Base-by-base conservation (phyloP, 257 asterid genomes). In the Nyctanthes arbortristis region DNA sequence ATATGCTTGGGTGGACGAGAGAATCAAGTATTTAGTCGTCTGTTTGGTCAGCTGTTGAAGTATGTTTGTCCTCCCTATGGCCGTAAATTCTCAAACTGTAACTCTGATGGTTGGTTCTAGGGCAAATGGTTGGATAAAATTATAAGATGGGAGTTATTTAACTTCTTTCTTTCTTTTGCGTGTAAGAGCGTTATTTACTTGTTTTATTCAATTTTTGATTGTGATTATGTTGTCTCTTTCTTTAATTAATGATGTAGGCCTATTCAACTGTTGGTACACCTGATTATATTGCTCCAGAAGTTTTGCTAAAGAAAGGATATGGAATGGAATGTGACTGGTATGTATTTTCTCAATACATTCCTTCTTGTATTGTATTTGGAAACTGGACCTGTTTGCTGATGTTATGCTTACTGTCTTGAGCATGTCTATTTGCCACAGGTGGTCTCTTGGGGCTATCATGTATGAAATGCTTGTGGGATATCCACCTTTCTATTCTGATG, bases 321-420 rank as follows among this genome's bases (percentile, higher is more conserved):
- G 97, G 94, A 69, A 90, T 91, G 96, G 98, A 93, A 77, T 93
- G 98, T 73, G 98, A 93, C 78, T 93, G 98, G 98, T 93, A 80
- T 18, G 87, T 78, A 65, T 68, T 74, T 45, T 45, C 18, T 32
- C 31, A 24, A 20, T 70, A 1, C 40, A 32, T n/a, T 60, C 24
- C 25, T 72, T 65, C 25, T 73, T 68, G 13, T 45, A 25, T 80
- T 78, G 59, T 35, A 47, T 56, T 3, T 40, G 55, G 25, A 55
- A 68, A 49, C 30, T 69, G 66, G 37, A 36, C 54, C 13, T 40
- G 18, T 34, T 66, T 60, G 74, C 33, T 63, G 30, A 70, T 62
- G 59, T 58, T 33, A 74, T 64, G 43, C 64, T 6, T 65, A 63
- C 66, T 57, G 61, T 67, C 36, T 65, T 52, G 47, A 64, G 22